These are phyloP conservation scores for Colletotrichum sp. DNA, from an alignment of 2,329 filamentous ascomycete species.

Conservation along the genomic window DNA sequence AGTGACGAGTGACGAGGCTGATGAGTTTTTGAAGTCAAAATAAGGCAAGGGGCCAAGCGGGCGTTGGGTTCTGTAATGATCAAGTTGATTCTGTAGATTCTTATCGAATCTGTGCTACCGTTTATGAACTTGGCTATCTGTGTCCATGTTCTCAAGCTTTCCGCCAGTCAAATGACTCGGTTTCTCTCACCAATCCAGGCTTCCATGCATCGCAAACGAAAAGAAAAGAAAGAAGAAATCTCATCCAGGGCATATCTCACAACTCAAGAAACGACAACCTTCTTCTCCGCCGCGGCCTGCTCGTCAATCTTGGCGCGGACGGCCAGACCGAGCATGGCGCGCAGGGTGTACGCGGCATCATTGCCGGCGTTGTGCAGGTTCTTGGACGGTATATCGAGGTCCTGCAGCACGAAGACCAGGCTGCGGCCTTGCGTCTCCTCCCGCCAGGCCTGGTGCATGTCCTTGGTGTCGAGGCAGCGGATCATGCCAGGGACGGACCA, in stretches of 20 bases:
- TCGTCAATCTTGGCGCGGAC: constrained; percentile 13
- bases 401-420: constrained; percentile 64
- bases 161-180: background rate
- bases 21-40: constrained; percentile 37
- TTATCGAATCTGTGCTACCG: background rate
- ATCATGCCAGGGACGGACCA: constrained; percentile 57
- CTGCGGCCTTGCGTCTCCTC: constrained; percentile 57
- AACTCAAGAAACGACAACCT: background rate
- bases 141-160: background rate
- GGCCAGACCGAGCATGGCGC: constrained; percentile 27
- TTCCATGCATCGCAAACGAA: background rate
- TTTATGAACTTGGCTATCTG: background rate
- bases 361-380: constrained; percentile 25
- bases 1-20: constrained; percentile 75
- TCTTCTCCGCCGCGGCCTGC: background rate
- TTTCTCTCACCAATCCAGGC: background rate
- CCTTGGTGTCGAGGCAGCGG: constrained; percentile 75
- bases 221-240: background rate
- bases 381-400: constrained; percentile 4
- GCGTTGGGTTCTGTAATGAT: background rate
- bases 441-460: constrained; percentile 70
- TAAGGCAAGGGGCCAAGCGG: background rate
- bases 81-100: background rate
- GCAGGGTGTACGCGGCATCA: constrained; percentile 23
- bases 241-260: background rate